Percentiles rank a stretch among this genome's conserved stretches.
Evolutionary conservation across 225 moss, liverwort and hornwort species (phyloP).

Genomic region (Bryoerythrophyllum caledonicum): DNA sequence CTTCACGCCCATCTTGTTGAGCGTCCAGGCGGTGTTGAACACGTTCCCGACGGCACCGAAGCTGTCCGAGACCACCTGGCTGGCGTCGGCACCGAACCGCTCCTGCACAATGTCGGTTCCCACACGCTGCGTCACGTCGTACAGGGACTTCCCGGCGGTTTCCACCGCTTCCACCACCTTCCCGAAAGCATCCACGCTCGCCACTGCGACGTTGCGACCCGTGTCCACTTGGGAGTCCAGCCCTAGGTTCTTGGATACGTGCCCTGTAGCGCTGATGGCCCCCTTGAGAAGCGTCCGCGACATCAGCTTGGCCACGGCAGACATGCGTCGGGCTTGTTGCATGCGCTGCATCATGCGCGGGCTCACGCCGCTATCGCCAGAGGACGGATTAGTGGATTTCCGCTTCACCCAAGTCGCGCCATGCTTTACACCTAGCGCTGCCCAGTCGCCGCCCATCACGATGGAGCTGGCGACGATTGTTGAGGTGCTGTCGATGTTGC

Average conservation of each 20-base stretch:
- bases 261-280: conserved; percentile 59
- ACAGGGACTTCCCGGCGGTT: conserved; percentile 58
- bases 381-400: background rate
- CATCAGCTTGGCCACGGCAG: conserved; percentile 75
- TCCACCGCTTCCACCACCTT: conserved; percentile 82
- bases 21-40: conserved; percentile 70
- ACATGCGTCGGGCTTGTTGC: conserved; percentile 89
- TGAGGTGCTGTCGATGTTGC: conserved; percentile 54
- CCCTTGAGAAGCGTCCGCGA: conserved; percentile 73
- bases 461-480: conserved; percentile 48
- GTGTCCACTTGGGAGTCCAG: conserved; percentile 29
- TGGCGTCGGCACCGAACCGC: conserved; percentile 42
- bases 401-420: conserved; percentile 39
- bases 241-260: conserved; percentile 55
- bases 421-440: conserved; percentile 44
- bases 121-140: conserved; percentile 12
- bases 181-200: conserved; percentile 82
- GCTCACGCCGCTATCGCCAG: conserved; percentile 33
- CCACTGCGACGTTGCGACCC: conserved; percentile 48
- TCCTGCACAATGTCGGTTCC: conserved; percentile 51
- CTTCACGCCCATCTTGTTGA: conserved; percentile 70
- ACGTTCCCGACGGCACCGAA: conserved; percentile 52
- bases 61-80: conserved; percentile 41
- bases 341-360: conserved; percentile 79
- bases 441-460: conserved; percentile 48